Percentiles rank a stretch among this genome's conserved stretches.
phyloP scores from a whole-genome alignment of 495 filamentous ascomycete genomes.

The Neurospora sp. region DNA sequence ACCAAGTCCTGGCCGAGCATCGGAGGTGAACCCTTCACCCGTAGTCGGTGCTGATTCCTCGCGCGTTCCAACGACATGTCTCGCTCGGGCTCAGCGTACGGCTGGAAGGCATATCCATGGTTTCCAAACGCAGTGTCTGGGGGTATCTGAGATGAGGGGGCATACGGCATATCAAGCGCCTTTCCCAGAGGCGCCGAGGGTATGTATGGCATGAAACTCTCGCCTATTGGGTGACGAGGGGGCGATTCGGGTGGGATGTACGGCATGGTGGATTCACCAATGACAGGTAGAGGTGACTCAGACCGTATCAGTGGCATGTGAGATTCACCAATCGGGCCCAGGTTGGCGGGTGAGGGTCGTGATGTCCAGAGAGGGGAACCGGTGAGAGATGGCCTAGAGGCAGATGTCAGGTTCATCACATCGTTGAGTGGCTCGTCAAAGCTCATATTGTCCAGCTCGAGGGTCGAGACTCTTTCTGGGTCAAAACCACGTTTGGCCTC shows the following conservation, averaged over 20 bases:
- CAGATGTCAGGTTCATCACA: conserved; percentile 29
- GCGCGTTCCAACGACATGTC: conserved; percentile 30
- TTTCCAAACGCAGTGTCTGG: conserved; percentile 22
- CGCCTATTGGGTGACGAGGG: conserved; percentile 22
- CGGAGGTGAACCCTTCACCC: conserved; percentile 53
- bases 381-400: conserved; percentile 21
- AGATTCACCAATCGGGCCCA: conserved; percentile 26
- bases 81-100: conserved; percentile 25
- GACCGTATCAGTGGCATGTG: conserved; percentile 29
- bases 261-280: conserved; percentile 22
- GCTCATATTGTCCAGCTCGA: conserved; percentile 33
- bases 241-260: conserved; percentile 20
- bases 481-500: not conserved
- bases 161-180: conserved; percentile 24
- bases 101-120: conserved; percentile 18
- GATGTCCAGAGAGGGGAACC: conserved; percentile 19
- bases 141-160: conserved; percentile 18
- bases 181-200: conserved; percentile 23
- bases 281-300: conserved; percentile 27
- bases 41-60: conserved; percentile 24
- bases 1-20: conserved; percentile 72
- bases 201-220: conserved; percentile 28
- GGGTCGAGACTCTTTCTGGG: conserved; percentile 20
- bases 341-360: conserved; percentile 9
- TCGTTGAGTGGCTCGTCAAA: conserved; percentile 32